Conservation (phyloP, 2,329 filamentous ascomycete species). For the Neophaeococcomyces aloes region DNA sequence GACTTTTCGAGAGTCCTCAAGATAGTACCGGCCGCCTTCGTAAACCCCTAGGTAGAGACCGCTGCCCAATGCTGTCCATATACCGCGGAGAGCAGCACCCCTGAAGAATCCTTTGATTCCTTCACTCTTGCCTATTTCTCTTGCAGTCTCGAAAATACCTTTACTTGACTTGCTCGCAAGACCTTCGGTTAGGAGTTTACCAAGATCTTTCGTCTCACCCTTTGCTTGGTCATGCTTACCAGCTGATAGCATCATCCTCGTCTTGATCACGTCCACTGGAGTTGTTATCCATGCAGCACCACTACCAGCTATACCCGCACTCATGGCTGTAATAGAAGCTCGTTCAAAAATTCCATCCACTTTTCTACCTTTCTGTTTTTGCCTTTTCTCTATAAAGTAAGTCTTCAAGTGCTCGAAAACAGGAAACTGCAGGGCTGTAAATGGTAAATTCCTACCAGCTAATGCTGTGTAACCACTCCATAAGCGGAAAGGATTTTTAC, state of each 20-base stretch:
- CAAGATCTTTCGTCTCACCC: conserved; percentile 10
- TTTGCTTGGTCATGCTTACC: conserved; percentile 22
- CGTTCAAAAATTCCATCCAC: conserved; percentile 48
- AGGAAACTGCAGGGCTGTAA: conserved; percentile 81
- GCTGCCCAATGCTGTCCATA: conserved; percentile 74
- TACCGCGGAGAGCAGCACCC: conserved; percentile 60
- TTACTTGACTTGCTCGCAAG: conserved; percentile 24
- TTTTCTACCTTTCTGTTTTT: conserved; percentile 29
- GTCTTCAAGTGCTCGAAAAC: conserved; percentile 64
- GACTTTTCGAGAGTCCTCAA: conserved; percentile 27
- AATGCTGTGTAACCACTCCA: conserved; percentile 71
- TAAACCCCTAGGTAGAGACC: conserved; percentile 81
- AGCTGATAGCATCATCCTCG: conserved; percentile 70
- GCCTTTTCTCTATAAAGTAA: conserved; percentile 38
- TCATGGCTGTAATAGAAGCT: conserved; percentile 58
- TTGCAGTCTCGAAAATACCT: conserved; percentile 50
- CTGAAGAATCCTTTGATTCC: conserved; percentile 63
- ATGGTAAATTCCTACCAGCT: conserved; percentile 71
- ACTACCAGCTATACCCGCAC: conserved; percentile 63
- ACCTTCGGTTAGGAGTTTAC: conserved; percentile 6
- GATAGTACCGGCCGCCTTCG: conserved; percentile 62
- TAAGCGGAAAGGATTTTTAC: conserved; percentile 43
- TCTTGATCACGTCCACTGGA: conserved; percentile 83
- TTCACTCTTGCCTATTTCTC: conserved; percentile 53
- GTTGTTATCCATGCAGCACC: conserved; percentile 74